Conservation (phyloP, 225 moss, liverwort and hornwort genomes). For the Lunularia cruciata region DNA sequence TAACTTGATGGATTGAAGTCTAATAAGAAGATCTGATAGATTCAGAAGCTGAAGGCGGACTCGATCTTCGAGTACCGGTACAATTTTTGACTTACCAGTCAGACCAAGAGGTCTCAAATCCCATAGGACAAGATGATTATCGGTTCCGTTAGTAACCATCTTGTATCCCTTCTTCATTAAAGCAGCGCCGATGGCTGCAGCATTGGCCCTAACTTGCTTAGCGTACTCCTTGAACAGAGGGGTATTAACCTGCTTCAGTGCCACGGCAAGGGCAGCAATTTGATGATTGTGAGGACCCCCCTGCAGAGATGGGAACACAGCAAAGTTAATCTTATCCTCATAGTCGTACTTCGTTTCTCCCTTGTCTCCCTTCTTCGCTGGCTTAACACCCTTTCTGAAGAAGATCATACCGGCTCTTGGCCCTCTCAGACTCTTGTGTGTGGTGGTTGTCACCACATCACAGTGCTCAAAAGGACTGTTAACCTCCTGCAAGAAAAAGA, state of each 20-base stretch:
- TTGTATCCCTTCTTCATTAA: conserved; percentile 87
- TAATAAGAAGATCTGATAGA: too few relatives aligned
- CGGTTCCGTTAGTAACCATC: conserved; percentile 80
- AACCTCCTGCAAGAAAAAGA: conserved; percentile 57
- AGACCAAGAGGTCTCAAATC: conserved; percentile 82
- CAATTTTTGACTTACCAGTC: conserved; percentile 45
- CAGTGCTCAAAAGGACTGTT: conserved; percentile 88
- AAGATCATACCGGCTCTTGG: conserved; percentile 95
- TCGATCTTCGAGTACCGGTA: neutral
- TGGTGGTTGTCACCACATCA: conserved; percentile 90
- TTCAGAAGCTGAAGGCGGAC: neutral
- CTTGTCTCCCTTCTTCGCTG: conserved; percentile 72
- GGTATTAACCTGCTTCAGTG: conserved; percentile 84
- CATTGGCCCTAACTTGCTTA: conserved; percentile 85
- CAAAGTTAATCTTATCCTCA: conserved; percentile 93
- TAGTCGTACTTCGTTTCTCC: conserved; percentile 63
- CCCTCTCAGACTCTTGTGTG: conserved; percentile 89
- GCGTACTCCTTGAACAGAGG: conserved; percentile 88
- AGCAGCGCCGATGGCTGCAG: conserved; percentile 65
- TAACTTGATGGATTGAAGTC: too few relatives aligned
- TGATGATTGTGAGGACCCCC: conserved; percentile 97
- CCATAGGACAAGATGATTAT: conserved; percentile 90
- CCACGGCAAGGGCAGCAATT: conserved; percentile 85
- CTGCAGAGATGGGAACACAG: conserved; percentile 84
- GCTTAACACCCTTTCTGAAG: conserved; percentile 72